These are phyloP conservation scores for Hypoxylon perforatum DNA, from an alignment of 495 filamentous ascomycete species.

Conservation along the genomic window DNA sequence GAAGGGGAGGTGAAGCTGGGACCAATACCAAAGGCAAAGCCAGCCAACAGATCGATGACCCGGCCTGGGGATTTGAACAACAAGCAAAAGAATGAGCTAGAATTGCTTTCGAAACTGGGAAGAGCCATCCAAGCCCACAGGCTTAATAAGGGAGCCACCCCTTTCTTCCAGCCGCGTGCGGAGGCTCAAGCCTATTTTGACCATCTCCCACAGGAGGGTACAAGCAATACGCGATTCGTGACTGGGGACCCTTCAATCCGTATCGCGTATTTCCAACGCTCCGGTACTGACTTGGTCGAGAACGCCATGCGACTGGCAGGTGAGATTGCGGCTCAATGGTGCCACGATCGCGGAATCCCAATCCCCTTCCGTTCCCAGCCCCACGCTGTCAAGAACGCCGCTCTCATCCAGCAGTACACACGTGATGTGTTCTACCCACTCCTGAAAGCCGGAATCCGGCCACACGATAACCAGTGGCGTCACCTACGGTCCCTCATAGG, in stretches of 20 bases:
- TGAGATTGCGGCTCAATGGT: slow-evolving; percentile 78
- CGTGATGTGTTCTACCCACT: slow-evolving; percentile 59
- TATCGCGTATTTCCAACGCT: slow-evolving; percentile 43
- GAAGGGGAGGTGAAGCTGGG: slow-evolving; percentile 45
- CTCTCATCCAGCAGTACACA: slow-evolving; percentile 58
- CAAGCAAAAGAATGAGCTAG: slow-evolving; percentile 46
- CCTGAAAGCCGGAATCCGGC: slow-evolving; percentile 63
- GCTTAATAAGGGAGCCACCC: slow-evolving; percentile 52
- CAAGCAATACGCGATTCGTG: slow-evolving; percentile 36
- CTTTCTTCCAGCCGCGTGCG: slow-evolving; percentile 48
- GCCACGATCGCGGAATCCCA: slow-evolving; percentile 78
- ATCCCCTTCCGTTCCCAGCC: slow-evolving; percentile 77
- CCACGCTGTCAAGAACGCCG: slow-evolving; percentile 63
- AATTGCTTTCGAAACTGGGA: slow-evolving; percentile 50
- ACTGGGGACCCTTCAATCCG: slow-evolving; percentile 55
- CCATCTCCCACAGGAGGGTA: slow-evolving; percentile 19
- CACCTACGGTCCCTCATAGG: slow-evolving; percentile 70
- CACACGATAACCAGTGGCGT: slow-evolving; percentile 69
- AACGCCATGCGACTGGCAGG: slow-evolving; percentile 82
- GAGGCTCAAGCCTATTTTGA: slow-evolving; percentile 49
- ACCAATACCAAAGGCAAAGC: slow-evolving; percentile 30
- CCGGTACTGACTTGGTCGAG: slow-evolving; percentile 48
- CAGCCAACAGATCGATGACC: slow-evolving; percentile 49
- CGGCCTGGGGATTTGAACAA: slow-evolving; percentile 45
- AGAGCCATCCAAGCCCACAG: slow-evolving; percentile 47